A percentile compares a stretch with the other conserved stretches of the same genome.
phyloP scores from a whole-genome alignment of 352 stramenopile genomes.

The Pythium chondricola region DNA sequence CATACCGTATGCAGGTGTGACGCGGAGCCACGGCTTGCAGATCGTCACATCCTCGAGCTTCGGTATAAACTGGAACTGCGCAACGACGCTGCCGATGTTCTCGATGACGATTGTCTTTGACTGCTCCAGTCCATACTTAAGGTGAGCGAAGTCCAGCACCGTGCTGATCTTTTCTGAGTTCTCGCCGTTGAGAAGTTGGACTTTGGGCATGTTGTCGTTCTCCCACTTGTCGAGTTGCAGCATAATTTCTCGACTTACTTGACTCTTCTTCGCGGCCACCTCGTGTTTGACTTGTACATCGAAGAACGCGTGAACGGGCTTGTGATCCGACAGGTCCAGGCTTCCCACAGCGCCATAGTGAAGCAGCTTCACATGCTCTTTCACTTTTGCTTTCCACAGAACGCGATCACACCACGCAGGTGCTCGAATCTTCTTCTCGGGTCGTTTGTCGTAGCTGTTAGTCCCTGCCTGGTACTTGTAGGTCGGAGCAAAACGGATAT shows the following conservation, averaged over 20 bases:
- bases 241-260: conserved; percentile 92
- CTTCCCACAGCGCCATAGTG: conserved; percentile 87
- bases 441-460: conserved; percentile 94
- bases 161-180: conserved; percentile 33
- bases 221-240: conserved; percentile 94
- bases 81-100: conserved; percentile 92
- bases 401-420: conserved; percentile 95
- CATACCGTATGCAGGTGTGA: conserved; percentile 86
- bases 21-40: conserved; percentile 91
- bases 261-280: conserved; percentile 84
- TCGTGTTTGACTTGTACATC: conserved; percentile 90
- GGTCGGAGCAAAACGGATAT: conserved; percentile 91
- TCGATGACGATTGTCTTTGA: conserved; percentile 59
- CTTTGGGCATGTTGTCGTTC: conserved; percentile 93
- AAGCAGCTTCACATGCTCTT: conserved; percentile 46
- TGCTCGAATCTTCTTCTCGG: conserved; percentile 98
- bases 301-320: conserved; percentile 94
- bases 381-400: conserved; percentile 67
- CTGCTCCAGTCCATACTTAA: conserved; percentile 65
- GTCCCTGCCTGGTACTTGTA: conserved; percentile 98
- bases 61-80: conserved; percentile 92
- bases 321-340: conserved; percentile 98
- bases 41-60: conserved; percentile 83
- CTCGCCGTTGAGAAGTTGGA: conserved; percentile 69
- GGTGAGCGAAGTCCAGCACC: conserved; percentile 53